Conservation (phyloP, 345 rosid genomes). For the Rhodomyrtus tomentosa region DNA sequence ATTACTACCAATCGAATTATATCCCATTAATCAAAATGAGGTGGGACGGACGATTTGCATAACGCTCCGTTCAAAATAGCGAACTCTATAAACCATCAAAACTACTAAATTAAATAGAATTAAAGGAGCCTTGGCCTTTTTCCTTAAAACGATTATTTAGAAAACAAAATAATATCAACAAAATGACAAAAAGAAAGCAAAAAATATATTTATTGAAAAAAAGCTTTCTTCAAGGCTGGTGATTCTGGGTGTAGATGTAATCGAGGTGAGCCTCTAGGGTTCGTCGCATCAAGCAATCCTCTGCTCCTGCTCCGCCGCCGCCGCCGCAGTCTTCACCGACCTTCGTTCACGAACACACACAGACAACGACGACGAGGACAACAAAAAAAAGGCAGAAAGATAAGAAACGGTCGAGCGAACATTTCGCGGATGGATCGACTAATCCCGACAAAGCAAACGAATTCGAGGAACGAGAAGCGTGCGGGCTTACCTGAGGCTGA, state of each 20-base stretch:
- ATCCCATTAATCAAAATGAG: background rate
- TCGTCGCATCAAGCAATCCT: slow-evolving; percentile 6
- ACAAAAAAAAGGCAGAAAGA: background rate
- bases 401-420: background rate
- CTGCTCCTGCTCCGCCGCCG: background rate
- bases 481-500: background rate
- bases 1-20: background rate
- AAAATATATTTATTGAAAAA: background rate
- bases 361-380: background rate
- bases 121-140: background rate
- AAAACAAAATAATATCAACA: too few relatives aligned
- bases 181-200: too few relatives aligned
- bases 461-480: background rate
- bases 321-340: background rate
- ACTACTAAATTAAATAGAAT: background rate
- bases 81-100: background rate
- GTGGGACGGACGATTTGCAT: background rate
- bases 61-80: background rate
- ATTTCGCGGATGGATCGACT: background rate
- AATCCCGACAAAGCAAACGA: background rate
- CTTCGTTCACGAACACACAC: background rate
- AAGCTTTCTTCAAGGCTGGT: background rate
- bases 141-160: background rate
- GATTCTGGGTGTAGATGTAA: slow-evolving; percentile 6
- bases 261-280: slow-evolving; percentile 6